Evolutionary conservation across 2,329 filamentous ascomycete genomes (phyloP), one percentile per base, ranked within the genome.

Genomic region (Albophoma yamanashiensis): DNA sequence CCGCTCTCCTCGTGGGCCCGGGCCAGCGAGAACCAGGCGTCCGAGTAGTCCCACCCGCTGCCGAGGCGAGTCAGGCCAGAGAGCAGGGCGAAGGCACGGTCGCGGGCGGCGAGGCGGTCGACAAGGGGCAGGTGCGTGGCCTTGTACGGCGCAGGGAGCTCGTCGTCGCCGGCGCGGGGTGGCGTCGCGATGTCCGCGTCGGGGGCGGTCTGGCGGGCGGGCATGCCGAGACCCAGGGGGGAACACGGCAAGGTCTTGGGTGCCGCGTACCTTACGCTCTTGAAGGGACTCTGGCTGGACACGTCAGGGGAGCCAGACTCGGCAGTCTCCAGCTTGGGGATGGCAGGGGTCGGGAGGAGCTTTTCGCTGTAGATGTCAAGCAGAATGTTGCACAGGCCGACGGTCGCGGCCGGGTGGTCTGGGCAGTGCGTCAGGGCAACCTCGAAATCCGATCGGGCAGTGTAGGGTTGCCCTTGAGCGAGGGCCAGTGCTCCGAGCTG

Each of bases 21-120:
- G 0, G 92, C 90, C 40, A 99, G 82, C 5, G 89, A 84, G 69
- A 91, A 93, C 94, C 94, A 99, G 6, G 93, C 94, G 70, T 97
- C 94, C 0, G 90, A 87, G 71, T 88, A 84, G 73, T 97, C 93
- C 94, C 94, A 99, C 0, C 91, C 90, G 15, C 79, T 81, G 11
- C 93, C 93, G 11, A 92, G 82, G 71, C 92, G 95, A 2, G 92
- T 97, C 58, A 97, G 77, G 0, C 86, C 84, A 0, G 89, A 89
- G 3, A 99, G 79, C 20, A 99, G 80, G 15, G 87, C 89, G 69
- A 92, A 94, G 0, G 94, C 94, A 57, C 94, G 84, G 70, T 97
- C 94, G 25, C 93, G 86, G 20, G 92, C 90, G 4, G 92, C 90
- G n/a, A 97, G 83, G 14, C 92, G 85, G 71, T 94, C 92, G 40